phyloP scores from a whole-genome alignment of 2,329 filamentous ascomycete genomes.

The Nothophaeocryptopus gaeumannii region DNA sequence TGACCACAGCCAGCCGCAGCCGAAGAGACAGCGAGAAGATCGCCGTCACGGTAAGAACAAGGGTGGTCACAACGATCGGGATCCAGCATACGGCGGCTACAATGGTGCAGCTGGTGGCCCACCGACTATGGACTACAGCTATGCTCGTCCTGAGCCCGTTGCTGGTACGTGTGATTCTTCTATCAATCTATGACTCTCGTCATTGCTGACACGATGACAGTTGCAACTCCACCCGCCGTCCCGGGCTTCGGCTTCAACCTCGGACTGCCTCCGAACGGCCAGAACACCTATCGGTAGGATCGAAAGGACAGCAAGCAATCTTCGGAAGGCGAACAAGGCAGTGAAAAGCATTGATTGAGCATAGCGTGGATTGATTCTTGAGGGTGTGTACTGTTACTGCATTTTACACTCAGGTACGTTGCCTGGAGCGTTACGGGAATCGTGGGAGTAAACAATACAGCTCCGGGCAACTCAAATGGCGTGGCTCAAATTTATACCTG shows the following conservation, averaged over 20 bases:
- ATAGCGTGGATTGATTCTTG: too few species aligned
- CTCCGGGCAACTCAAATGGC: too few species aligned
- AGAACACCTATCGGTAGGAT: slow-evolving; percentile 16
- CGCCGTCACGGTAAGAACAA: slow-evolving; percentile 29
- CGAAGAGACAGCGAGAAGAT: slow-evolving; percentile 25
- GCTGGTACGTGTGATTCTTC: slow-evolving; percentile 13
- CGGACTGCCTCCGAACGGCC: slow-evolving; percentile 12
- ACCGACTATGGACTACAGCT: slow-evolving; percentile 28
- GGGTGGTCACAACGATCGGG: slow-evolving; percentile 29
- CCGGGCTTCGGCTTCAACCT: slow-evolving; percentile 40
- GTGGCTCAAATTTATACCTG: too few species aligned
- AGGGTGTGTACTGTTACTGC: too few species aligned
- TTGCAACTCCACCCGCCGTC: slow-evolving; percentile 40
- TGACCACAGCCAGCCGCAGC: slow-evolving; percentile 27
- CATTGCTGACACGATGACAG: slow-evolving; percentile 1
- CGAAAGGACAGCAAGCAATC: background rate
- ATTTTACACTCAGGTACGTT: too few species aligned
- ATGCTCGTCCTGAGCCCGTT: slow-evolving; percentile 36
- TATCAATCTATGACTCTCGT: too few species aligned
- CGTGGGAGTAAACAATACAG: too few species aligned
- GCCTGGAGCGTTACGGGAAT: too few species aligned
- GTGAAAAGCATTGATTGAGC: too few species aligned
- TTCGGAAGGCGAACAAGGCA: background rate
- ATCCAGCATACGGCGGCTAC: slow-evolving; percentile 24
- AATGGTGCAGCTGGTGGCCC: slow-evolving; percentile 21